Evolutionary conservation across 2,329 filamentous ascomycete genomes (phyloP), one percentile per base, ranked within the genome.

Genomic region (Dissoconium aciculare): DNA sequence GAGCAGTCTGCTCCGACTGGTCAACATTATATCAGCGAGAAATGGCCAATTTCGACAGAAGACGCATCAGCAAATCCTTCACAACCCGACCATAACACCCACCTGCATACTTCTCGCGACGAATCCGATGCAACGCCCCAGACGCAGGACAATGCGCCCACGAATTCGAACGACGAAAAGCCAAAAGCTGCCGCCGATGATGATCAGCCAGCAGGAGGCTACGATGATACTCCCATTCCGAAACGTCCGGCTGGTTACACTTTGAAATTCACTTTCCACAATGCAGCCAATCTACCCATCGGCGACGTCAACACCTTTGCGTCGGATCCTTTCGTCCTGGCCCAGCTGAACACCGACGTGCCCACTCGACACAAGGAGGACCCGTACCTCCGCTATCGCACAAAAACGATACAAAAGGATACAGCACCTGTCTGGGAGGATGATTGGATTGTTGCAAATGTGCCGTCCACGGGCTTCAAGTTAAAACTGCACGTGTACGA

Each of bases 401-500:
- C 83, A 0, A 71, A 67, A 1, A 94, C 87, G 0, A 57, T 85
- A 17, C 71, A 78, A 34, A 70, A 67, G 41, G 75, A 68, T 24
- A 76, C 72, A 1, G 69, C 85, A 44, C 85, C 87, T 0, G 64
- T 62, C 28, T 95, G 87, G 87, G 67, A 92, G 28, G 71, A 76
- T 21, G 69, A 82, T 37, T 95, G 87, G 87, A 66, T 83, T 13
- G 77, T 95, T 14, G 82, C 81, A 37, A 91, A 93, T 43, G 68
- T 94, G 2, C 85, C 87, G 0, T 62, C 74, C 0, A 71, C 69
- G 0, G 85, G 85, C 3, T 92, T 93, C 58, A 69, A 66, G 34
- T 66, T 95, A 43, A 93, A 93, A 52, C 83, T 81, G 38, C 70
- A 81, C 31, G 58, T 95, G 11, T 91, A 85, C 56, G 87, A 95